Conservation (phyloP, 441 rosid genomes). For the Populus hybrid region DNA sequence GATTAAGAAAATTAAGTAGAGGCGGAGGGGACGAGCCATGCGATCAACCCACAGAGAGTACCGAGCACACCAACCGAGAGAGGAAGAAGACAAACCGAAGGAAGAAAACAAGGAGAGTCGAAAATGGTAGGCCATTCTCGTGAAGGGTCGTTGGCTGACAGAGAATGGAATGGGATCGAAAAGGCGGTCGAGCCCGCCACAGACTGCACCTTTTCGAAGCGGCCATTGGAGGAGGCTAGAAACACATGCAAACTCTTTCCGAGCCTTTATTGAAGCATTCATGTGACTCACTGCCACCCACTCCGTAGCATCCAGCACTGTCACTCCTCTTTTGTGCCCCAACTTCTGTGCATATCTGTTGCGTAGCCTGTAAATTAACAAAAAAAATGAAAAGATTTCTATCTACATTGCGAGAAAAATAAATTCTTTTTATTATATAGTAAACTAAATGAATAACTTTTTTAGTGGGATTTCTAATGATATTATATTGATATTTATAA, state of each 20-base stretch:
- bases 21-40: not conserved
- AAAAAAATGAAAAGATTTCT: too few relatives aligned
- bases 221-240: not conserved
- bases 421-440: too few relatives aligned
- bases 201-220: conserved; percentile 9
- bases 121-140: conserved; percentile 49
- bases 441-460: too few relatives aligned
- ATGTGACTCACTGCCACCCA: conserved; percentile 42
- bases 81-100: conserved; percentile 47
- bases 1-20: not conserved
- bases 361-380: too few relatives aligned
- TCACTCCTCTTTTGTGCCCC: not conserved
- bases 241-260: not conserved
- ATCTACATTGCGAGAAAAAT: too few relatives aligned
- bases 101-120: conserved; percentile 46
- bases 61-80: conserved; percentile 56
- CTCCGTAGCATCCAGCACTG: conserved; percentile 28
- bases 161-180: conserved; percentile 15
- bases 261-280: conserved; percentile 17
- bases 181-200: not conserved
- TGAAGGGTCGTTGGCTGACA: conserved; percentile 44
- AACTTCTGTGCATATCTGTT: not conserved
- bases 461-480: too few relatives aligned
- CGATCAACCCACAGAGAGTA: conserved; percentile 19
- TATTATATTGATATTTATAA: too few relatives aligned